phyloP scores from a whole-genome alignment of 306 rosid genomes.

The Prunus fruticosa region DNA sequence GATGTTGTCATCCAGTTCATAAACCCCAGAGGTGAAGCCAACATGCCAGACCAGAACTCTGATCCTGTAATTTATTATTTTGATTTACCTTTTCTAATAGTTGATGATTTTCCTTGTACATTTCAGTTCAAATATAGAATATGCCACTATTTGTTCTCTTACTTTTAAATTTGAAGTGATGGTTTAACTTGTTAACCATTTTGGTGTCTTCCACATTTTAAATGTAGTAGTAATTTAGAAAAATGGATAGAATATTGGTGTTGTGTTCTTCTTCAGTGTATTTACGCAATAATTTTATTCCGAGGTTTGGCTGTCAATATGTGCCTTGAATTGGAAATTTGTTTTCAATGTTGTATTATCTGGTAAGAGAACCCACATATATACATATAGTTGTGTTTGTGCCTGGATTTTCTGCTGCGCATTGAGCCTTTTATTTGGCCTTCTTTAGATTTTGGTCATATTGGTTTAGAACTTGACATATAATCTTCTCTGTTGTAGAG shows the following conservation, averaged over 20 bases:
- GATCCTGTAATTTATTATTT: not conserved
- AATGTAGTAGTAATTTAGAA: too few relatives aligned
- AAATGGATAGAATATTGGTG: too few relatives aligned
- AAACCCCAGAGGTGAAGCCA: conserved; percentile 74
- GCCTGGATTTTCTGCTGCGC: not conserved
- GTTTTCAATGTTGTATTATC: not conserved
- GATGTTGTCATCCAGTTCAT: conserved; percentile 87
- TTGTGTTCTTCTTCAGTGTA: too few relatives aligned
- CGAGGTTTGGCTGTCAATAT: too few relatives aligned
- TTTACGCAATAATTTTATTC: too few relatives aligned
- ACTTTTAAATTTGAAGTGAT: not conserved
- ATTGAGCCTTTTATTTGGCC: not conserved
- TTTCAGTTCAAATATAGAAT: conserved; percentile 96
- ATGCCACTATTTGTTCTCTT: conserved; percentile 17
- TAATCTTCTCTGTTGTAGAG: conserved; percentile 44
- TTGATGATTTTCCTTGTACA: not conserved
- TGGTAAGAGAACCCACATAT: not conserved
- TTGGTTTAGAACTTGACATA: not conserved
- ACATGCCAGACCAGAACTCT: not conserved
- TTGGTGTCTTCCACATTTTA: too few relatives aligned
- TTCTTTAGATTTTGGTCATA: not conserved
- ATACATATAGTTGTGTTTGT: not conserved
- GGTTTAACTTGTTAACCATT: not conserved
- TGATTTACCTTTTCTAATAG: not conserved
- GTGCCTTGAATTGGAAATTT: not conserved